Evolutionary conservation across 257 asterid species (phyloP), one percentile per base, ranked within the genome.

Genomic region (Jasminum sambac): DNA sequence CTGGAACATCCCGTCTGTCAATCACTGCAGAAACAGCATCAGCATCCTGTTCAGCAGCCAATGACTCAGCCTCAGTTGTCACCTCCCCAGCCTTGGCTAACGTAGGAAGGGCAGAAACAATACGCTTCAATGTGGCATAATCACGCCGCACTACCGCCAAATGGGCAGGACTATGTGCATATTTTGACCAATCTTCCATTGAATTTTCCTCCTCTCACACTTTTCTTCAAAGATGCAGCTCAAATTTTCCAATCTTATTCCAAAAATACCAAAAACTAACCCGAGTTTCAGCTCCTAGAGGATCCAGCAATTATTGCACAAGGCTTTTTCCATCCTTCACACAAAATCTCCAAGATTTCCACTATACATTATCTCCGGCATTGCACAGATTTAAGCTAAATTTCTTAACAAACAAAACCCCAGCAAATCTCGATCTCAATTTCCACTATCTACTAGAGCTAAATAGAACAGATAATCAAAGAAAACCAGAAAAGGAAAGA

Each of bases 1-100:
- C 96, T 0, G 99, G 99, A 68, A 95, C 98, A 75, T 95, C 99
- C 74, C 99, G 83, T 70, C 97, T 76, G 81, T 95, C 99, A 75
- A 95, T 85, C 69, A 84, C 79, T 14, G 83, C 74, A 38, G 98
- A 84, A 42, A 91, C 89, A 11, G 85, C 82, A 74, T 95, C 99
- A 6, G 99, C 98, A 69, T 91, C 73, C 69, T 59, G 70, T 75
- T 95, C 99, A 59, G 99, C 94, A 64, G 90, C 84, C 80, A 95
- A 43, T 75, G 99, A 95, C 68, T 88, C 96, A 0, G 83, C 83
- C 81, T 95, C 99, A 5, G 77, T 81, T 68, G 72, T 88, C 71
- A 95, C 99, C 78, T 95, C 98, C 62, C 99, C 98, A 0, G 98
- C 96, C 84, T 90, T 88, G 11, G 96, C 81, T 70, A 95, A 81